These are phyloP conservation scores for Candida alai DNA, from an alignment of 805 yeast genomes.

Conservation along the genomic window DNA sequence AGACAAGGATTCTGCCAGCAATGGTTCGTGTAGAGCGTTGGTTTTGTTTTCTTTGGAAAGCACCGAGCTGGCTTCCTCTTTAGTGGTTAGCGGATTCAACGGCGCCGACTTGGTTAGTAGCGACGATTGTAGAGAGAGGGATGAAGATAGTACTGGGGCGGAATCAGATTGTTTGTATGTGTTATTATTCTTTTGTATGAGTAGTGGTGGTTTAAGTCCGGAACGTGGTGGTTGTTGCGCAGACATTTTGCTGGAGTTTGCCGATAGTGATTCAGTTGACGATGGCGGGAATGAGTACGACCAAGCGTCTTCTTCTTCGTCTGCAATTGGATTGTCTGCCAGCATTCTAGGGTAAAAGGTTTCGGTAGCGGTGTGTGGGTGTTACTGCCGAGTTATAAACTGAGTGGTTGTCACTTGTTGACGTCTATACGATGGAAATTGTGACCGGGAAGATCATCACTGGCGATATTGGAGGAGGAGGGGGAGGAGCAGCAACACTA, in stretches of 20 bases:
- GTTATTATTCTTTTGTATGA: too few species aligned
- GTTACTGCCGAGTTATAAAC: too few species aligned
- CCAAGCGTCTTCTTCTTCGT: conserved; percentile 41
- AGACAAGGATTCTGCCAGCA: not conserved
- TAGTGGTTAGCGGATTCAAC: conserved; percentile 50
- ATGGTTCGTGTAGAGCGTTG: conserved; percentile 5
- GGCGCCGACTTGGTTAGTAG: conserved; percentile 42
- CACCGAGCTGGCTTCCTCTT: conserved; percentile 44
- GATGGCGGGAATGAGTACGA: conserved; percentile 26
- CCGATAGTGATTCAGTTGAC: conserved; percentile 3
- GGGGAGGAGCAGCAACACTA: too few species aligned
- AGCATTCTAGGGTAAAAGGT: too few species aligned
- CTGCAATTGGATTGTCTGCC: conserved; percentile 10
- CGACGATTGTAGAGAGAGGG: conserved; percentile 29
- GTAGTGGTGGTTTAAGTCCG: not conserved
- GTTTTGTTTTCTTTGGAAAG: conserved; percentile 13
- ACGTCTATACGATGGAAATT: too few species aligned
- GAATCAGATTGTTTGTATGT: too few species aligned
- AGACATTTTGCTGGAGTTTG: not conserved
- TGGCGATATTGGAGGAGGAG: too few species aligned
- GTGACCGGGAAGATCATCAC: too few species aligned
- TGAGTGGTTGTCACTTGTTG: too few species aligned
- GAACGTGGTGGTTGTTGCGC: not conserved
- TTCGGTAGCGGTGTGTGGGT: not conserved
- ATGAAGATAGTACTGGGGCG: conserved; percentile 16